Evolutionary conservation across 2,329 filamentous ascomycete genomes (phyloP).

Genomic region (Venturia asperata): DNA sequence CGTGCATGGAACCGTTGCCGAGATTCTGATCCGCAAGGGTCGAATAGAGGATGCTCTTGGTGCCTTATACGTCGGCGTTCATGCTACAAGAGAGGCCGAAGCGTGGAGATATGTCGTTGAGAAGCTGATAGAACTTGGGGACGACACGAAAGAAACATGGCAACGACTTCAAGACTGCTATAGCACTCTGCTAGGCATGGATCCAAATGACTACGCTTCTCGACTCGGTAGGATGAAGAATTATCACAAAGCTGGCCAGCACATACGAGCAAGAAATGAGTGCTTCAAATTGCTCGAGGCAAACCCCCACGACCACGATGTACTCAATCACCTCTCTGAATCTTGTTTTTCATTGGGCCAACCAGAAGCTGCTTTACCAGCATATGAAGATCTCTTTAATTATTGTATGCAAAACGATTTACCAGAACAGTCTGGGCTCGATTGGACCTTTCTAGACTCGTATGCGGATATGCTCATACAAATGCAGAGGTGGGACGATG

Average conservation of each 20-base stretch:
- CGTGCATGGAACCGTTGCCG: slow-evolving; percentile 53
- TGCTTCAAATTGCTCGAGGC: slow-evolving; percentile 50
- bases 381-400: slow-evolving; percentile 48
- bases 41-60: slow-evolving; percentile 50
- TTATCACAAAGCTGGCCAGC: slow-evolving; percentile 44
- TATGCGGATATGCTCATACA: slow-evolving; percentile 75
- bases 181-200: slow-evolving; percentile 47
- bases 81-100: slow-evolving; percentile 48
- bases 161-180: slow-evolving; percentile 45
- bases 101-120: slow-evolving; percentile 53
- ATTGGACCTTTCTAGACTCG: slow-evolving; percentile 79
- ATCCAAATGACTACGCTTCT: slow-evolving; percentile 45
- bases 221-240: slow-evolving; percentile 50
- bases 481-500: slow-evolving; percentile 55
- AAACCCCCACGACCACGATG: slow-evolving; percentile 47
- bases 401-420: slow-evolving; percentile 39
- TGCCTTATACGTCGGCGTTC: slow-evolving; percentile 52
- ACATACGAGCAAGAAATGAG: slow-evolving; percentile 42
- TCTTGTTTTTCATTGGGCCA: slow-evolving; percentile 48
- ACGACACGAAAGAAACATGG: slow-evolving; percentile 39
- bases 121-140: slow-evolving; percentile 40
- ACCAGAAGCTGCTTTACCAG: slow-evolving; percentile 41
- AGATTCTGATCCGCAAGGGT: slow-evolving; percentile 51
- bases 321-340: slow-evolving; percentile 51
- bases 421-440: slow-evolving; percentile 41